These are phyloP conservation scores for Zygosaccharomyces sapae DNA, from an alignment of 1,139 yeast species.

Conservation along the genomic window DNA sequence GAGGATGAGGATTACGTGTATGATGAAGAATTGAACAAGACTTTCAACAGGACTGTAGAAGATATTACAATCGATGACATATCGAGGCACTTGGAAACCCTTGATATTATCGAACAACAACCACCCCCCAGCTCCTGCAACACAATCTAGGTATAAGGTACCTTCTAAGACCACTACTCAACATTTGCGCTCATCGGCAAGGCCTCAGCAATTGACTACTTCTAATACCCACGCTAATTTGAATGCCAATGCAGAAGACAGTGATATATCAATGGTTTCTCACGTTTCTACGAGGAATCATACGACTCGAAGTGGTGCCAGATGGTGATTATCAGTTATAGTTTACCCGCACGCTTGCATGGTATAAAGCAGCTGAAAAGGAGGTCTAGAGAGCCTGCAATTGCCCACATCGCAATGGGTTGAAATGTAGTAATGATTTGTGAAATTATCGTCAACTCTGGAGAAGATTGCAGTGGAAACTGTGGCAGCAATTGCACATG, in stretches of 20 bases:
- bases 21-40: conserved; percentile 36
- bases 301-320: conserved; percentile 33
- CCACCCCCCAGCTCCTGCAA: conserved; percentile 15
- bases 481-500: conserved; percentile 14
- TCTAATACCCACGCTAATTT: conserved; percentile 11
- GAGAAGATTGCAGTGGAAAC: conserved; percentile 14
- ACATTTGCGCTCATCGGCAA: conserved; percentile 20
- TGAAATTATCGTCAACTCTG: conserved; percentile 13
- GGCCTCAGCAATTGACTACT: neutral
- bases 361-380: neutral
- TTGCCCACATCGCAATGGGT: neutral
- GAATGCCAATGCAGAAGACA: conserved; percentile 30
- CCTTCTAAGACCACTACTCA: conserved; percentile 32
- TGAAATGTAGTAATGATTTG: conserved; percentile 7
- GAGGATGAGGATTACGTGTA: conserved; percentile 37
- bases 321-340: conserved; percentile 19
- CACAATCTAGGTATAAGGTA: conserved; percentile 24
- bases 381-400: neutral
- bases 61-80: conserved; percentile 39
- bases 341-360: neutral
- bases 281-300: conserved; percentile 31
- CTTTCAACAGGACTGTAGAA: conserved; percentile 38
- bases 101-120: conserved; percentile 31
- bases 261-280: conserved; percentile 37
- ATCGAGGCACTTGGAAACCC: conserved; percentile 36